Conservation (phyloP, 2,329 filamentous ascomycete genomes). For the Macrophomina tecta region DNA sequence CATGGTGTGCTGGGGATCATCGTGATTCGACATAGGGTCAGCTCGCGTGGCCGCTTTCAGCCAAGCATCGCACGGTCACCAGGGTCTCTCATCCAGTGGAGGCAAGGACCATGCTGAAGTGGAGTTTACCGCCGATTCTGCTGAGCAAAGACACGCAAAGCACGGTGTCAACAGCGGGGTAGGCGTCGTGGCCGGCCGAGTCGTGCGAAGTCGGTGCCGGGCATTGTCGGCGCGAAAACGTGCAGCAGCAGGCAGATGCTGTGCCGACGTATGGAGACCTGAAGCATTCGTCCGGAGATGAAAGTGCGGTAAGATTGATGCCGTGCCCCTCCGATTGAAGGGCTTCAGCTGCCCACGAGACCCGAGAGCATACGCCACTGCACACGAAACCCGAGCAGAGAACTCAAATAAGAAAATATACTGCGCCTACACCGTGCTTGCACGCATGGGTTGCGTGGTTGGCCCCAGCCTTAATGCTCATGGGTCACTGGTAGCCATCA, state of each 20-base stretch:
- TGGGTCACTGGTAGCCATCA: conserved; percentile 5
- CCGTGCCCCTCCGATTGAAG: background rate
- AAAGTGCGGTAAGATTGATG: conserved; percentile 9
- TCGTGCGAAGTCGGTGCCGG: conserved; percentile 15
- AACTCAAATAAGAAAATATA: background rate
- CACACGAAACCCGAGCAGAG: background rate
- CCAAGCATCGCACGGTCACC: background rate
- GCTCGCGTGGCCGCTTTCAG: conserved; percentile 4
- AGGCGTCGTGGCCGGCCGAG: background rate
- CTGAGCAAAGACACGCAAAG: background rate
- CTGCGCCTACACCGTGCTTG: conserved; percentile 9
- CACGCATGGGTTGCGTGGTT: conserved; percentile 11
- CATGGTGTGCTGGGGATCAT: conserved; percentile 16
- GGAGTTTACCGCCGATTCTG: background rate
- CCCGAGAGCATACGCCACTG: background rate
- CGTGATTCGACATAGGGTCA: conserved; percentile 12
- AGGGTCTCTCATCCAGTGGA: conserved; percentile 3
- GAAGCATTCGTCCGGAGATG: conserved; percentile 4
- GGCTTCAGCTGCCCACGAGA: background rate
- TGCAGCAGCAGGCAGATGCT: background rate
- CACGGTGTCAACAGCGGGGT: conserved; percentile 19
- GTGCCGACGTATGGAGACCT: background rate
- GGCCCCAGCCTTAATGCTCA: conserved; percentile 16
- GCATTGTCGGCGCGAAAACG: conserved; percentile 1
- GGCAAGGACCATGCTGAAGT: background rate